Percentiles rank a stretch among this genome's conserved stretches.
Conservation (phyloP, 768 basidiomycete species). For the Agaricus sinodeliciosus region DNA sequence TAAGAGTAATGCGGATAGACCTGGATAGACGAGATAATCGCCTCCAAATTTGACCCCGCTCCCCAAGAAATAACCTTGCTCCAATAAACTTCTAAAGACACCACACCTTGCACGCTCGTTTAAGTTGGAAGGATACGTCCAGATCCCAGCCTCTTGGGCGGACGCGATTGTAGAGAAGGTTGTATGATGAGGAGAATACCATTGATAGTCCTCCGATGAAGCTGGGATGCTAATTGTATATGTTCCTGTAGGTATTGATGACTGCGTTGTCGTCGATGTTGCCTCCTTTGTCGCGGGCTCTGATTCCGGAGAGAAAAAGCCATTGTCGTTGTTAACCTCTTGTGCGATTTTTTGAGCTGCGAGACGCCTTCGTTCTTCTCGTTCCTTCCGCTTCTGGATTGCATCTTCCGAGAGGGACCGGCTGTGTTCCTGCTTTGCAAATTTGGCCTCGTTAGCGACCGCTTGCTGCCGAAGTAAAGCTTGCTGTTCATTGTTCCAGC, state of each 20-base stretch:
- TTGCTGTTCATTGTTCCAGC: conserved; percentile 48
- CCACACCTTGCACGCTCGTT: conserved; percentile 70
- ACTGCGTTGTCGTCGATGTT: conserved; percentile 10
- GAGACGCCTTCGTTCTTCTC: conserved; percentile 41
- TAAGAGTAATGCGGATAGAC: conserved; percentile 32
- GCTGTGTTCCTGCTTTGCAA: conserved; percentile 33
- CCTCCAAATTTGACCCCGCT: conserved; percentile 92
- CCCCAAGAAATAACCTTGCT: conserved; percentile 82
- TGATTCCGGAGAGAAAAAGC: neutral
- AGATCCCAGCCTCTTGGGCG: conserved; percentile 64
- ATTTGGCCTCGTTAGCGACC: conserved; percentile 40
- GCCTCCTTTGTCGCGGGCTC: neutral
- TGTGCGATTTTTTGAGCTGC: conserved; percentile 14
- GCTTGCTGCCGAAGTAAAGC: conserved; percentile 43
- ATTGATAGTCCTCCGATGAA: conserved; percentile 43
- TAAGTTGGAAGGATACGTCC: conserved; percentile 64
- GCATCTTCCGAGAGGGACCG: conserved; percentile 56
- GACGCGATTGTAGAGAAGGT: conserved; percentile 50
- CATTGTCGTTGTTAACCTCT: conserved; percentile 12
- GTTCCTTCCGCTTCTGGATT: conserved; percentile 62
- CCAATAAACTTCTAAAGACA: conserved; percentile 77
- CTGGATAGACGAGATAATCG: conserved; percentile 94
- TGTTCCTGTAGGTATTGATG: conserved; percentile 15
- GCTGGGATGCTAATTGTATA: conserved; percentile 66
- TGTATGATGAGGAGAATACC: conserved; percentile 50